A percentile compares a stretch with the other conserved stretches of the same genome.
Evolutionary conservation across 192 early-diverging fungal species (phyloP).

Genomic region (Hyaloraphidium curvatum): DNA sequence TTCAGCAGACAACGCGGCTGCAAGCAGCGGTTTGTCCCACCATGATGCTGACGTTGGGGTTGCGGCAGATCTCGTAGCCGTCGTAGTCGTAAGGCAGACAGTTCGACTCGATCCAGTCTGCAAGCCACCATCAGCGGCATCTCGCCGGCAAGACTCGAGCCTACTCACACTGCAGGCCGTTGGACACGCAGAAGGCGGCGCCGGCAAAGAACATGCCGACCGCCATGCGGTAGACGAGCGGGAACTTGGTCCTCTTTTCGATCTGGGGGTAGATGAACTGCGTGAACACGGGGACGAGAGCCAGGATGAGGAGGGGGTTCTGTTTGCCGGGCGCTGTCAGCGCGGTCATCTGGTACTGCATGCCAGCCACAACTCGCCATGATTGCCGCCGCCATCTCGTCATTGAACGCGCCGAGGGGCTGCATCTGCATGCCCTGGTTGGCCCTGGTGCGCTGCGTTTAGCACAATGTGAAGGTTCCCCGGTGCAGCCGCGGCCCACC

Average conservation of each 20-base stretch:
- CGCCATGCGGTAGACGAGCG: conserved; percentile 31
- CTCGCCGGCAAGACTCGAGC: too few relatives aligned
- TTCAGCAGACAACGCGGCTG: not conserved
- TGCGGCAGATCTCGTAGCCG: conserved; percentile 11
- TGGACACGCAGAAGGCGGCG: conserved; percentile 20
- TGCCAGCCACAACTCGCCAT: too few relatives aligned
- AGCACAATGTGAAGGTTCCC: not conserved
- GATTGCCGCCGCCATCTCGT: too few relatives aligned
- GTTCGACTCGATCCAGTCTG: conserved; percentile 2
- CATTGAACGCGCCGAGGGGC: not conserved
- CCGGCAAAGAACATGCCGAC: conserved; percentile 28
- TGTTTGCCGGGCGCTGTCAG: too few relatives aligned
- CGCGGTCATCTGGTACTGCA: too few relatives aligned
- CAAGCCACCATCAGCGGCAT: too few relatives aligned
- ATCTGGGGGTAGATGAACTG: conserved; percentile 30
- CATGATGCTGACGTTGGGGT: too few relatives aligned
- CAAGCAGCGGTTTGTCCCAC: conserved; percentile 4
- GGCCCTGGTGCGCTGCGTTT: not conserved
- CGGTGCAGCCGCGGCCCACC: too few relatives aligned
- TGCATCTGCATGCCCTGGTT: not conserved
- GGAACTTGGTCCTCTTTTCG: conserved; percentile 13
- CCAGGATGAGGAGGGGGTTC: conserved; percentile 28
- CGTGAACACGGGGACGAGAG: conserved; percentile 31
- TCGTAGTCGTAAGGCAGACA: conserved; percentile 5
- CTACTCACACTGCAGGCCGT: conserved; percentile 16